phyloP scores from a whole-genome alignment of 1,284 basidiomycete species.

The Inonotus hispidus region DNA sequence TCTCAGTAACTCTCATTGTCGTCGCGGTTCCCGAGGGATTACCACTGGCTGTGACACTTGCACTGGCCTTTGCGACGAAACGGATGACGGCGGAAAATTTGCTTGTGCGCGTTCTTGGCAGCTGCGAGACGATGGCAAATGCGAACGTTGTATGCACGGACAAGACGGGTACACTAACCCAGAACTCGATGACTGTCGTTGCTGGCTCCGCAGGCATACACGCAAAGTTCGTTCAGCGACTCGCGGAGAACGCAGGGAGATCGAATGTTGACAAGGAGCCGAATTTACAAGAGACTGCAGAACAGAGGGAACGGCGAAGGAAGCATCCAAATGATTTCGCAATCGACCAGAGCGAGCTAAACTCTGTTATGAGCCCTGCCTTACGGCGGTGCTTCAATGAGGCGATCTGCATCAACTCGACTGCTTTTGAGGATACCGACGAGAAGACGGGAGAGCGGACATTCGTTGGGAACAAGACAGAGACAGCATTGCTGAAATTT shows the following conservation, averaged over 20 bases:
- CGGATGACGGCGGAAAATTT: conserved; percentile 95
- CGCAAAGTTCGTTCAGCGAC: conserved; percentile 84
- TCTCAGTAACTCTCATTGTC: conserved; percentile 91
- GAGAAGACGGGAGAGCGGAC: conserved; percentile 55
- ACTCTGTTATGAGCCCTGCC: conserved; percentile 55
- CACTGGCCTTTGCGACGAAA: conserved; percentile 94
- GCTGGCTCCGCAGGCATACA: conserved; percentile 92
- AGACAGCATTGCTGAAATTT: conserved; percentile 88
- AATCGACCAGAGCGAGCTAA: conserved; percentile 73
- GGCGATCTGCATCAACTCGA: conserved; percentile 90
- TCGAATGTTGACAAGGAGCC: conserved; percentile 65
- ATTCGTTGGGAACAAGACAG: conserved; percentile 95
- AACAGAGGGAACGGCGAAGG: conserved; percentile 21
- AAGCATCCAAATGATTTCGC: conserved; percentile 64
- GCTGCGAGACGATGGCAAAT: conserved; percentile 99
- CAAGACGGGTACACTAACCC: conserved; percentile 92
- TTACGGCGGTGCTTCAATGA: conserved; percentile 76
- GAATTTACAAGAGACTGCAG: conserved; percentile 14
- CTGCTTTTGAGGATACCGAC: conserved; percentile 87
- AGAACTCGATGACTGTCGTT: conserved; percentile 94
- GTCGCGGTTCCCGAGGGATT: conserved; percentile 97
- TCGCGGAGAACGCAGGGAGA: conserved; percentile 71
- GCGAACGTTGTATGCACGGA: conserved; percentile 95
- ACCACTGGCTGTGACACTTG: conserved; percentile 93
- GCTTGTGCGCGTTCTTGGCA: conserved; percentile 90